These are phyloP conservation scores for Globisporangium rhizosaccharum DNA, from an alignment of 352 stramenopile genomes.

Conservation along the genomic window DNA sequence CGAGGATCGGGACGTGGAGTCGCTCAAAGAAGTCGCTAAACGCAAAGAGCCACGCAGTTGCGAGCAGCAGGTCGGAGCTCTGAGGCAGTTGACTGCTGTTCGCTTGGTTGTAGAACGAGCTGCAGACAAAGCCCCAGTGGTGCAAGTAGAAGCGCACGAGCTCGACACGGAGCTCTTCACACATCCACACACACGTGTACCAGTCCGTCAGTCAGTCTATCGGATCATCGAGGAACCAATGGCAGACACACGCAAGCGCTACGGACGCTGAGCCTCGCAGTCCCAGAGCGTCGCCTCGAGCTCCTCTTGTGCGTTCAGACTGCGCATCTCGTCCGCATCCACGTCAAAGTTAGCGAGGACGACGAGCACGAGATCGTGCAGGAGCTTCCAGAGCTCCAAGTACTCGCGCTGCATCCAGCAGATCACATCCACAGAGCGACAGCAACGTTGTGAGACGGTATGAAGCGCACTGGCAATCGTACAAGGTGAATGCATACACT, in stretches of 20 bases:
- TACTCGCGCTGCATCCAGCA: conserved; percentile 30
- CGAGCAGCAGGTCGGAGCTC: conserved; percentile 42
- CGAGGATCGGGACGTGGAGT: conserved; percentile 34
- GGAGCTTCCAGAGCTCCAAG: conserved; percentile 40
- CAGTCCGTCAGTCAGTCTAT: background rate
- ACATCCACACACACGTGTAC: no score
- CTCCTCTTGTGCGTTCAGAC: conserved; percentile 12
- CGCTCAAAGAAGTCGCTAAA: conserved; percentile 45
- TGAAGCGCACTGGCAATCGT: background rate
- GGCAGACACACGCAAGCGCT: background rate
- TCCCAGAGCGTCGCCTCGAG: conserved; percentile 23
- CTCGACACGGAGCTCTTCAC: conserved; percentile 33
- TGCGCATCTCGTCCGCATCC: conserved; percentile 32
- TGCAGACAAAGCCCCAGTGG: conserved; percentile 59
- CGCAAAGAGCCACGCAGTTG: conserved; percentile 45
- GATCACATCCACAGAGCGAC: background rate
- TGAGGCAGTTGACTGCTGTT: conserved; percentile 5
- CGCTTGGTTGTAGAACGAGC: conserved; percentile 27
- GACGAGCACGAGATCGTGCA: conserved; percentile 65
- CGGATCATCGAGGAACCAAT: background rate
- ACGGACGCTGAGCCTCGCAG: conserved; percentile 14
- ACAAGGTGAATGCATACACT: background rate
- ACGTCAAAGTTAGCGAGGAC: conserved; percentile 56
- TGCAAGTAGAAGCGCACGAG: conserved; percentile 56
- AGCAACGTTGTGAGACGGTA: background rate